These are phyloP conservation scores for Geopyxis carbonaria DNA, from an alignment of 495 filamentous ascomycete genomes.

Conservation along the genomic window DNA sequence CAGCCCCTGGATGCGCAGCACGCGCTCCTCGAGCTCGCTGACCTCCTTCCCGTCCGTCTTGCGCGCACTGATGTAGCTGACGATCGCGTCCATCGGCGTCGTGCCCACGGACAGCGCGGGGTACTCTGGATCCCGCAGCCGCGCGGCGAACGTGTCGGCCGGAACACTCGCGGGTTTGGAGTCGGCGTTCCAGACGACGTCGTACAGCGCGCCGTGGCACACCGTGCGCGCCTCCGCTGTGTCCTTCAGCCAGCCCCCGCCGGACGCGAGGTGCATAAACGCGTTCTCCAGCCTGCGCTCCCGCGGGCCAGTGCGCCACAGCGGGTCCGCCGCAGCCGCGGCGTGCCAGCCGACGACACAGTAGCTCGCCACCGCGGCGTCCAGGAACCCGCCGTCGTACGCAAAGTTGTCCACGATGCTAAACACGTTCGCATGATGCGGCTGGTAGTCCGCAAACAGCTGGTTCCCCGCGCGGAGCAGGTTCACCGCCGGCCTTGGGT, in stretches of 20 bases:
- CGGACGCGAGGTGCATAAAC: slow-evolving; percentile 3
- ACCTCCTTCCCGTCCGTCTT: background rate
- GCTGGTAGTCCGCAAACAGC: slow-evolving; percentile 36
- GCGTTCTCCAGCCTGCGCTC: slow-evolving; percentile 2
- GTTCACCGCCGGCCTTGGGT: slow-evolving; percentile 21
- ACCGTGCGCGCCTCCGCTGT: slow-evolving; percentile 8
- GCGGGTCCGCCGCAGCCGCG: slow-evolving; percentile 17
- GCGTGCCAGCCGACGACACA: slow-evolving; percentile 38
- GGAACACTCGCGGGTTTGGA: slow-evolving; percentile 21
- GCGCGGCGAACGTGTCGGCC: slow-evolving; percentile 25
- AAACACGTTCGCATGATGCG: slow-evolving; percentile 36
- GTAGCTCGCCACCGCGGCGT: slow-evolving; percentile 29
- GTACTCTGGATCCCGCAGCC: background rate
- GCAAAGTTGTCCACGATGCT: slow-evolving; percentile 32
- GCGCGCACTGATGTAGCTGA: slow-evolving; percentile 26
- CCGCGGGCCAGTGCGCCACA: slow-evolving; percentile 5
- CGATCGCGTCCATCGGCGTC: slow-evolving; percentile 31
- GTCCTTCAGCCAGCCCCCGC: slow-evolving; percentile 1
- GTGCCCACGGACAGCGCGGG: slow-evolving; percentile 29
- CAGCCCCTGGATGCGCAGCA: slow-evolving; percentile 20
- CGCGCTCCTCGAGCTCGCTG: slow-evolving; percentile 17
- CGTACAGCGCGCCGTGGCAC: slow-evolving; percentile 34
- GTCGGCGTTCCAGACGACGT: slow-evolving; percentile 27
- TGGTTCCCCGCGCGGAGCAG: slow-evolving; percentile 30
- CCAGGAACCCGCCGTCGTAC: slow-evolving; percentile 24